Evolutionary conservation across 345 rosid species (phyloP), one percentile per base, ranked within the genome.

Genomic region (Hirschfeldia incana): DNA sequence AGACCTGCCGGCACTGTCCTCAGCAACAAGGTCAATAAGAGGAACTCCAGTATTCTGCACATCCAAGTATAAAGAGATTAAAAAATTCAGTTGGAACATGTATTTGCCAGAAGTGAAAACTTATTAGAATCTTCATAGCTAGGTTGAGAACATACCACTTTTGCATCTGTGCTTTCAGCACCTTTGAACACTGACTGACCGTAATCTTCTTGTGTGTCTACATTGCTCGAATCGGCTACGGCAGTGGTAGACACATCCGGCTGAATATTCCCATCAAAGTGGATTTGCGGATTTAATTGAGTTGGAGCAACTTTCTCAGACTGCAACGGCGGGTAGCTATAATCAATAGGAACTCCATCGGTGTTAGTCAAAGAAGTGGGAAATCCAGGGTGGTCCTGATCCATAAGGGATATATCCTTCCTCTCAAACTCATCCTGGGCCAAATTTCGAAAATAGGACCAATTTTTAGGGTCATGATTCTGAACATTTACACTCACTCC

Each of bases 391-490:
- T 87, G 95, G 80, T 91, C 98, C 84, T 94, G 98, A 88, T 94
- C 98, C 87, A 94, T 93, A 73, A 94, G 94, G 72, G 98, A 94
- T 69, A 93, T 79, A 74, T 88, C 96, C 76, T 86, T 91, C 69
- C 89, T 85, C 68, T 74, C 80, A 85, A 86, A 90, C 81, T 91
- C 94, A 46, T 83, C 91, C 78, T 87, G 91, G 36, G 92, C 97
- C 87, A 95, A 83, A 77, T 91, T 88, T 73, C 89, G 94, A 77
- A 95, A 95, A 84, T 91, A 90, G 1, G 99, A 95, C 99, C 99
- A 95, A 72, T 61, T 92, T 86, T 87, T 91, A 8, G 90, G 97
- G 76, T 91, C 98, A 83, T 67, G 88, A 85, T 90, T 95, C 84
- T 90, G 85, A 85, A 90, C 83, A 82, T 91, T 88, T 69, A 91